Base-by-base conservation (phyloP, 495 filamentous ascomycete genomes). In the Cryomyces antarcticus region DNA sequence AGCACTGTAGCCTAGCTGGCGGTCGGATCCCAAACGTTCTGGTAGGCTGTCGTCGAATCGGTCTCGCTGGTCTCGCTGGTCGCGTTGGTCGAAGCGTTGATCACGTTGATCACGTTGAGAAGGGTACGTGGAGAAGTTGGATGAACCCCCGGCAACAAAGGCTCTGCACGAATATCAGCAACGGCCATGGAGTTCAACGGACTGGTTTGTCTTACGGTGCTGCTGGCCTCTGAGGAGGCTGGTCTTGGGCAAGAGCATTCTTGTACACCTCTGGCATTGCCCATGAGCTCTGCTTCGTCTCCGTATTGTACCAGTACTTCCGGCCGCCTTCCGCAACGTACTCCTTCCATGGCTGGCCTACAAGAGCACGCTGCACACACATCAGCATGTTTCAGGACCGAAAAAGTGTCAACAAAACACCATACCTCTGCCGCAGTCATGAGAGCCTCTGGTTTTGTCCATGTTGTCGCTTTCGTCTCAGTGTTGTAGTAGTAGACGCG, bases 401-500 rank as follows among this genome's bases (percentile, higher is more conserved):
- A 12, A 3, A 35, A 24, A 24, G 1, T 24, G 17, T 24, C 17
- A 24, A 24, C 33, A 36, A 36, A 36, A 39, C 39, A 38, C 62
- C 71, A 49, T 61, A 93, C 87, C 75, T 94, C 87, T 28, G 78
- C 76, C 7, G 73, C 73, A 1, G 72, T 82, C 86, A 93, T 89
- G 59, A 95, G 58, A 35, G 88, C 92, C 48, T 75, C 68, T 13
- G 89, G 89, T 61, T 94, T 95, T 34, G 74, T 77, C 89, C 89
- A 97, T 73, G 86, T 80, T 30, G 88, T 95, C 30, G 67, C 78
- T 54, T 89, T 87, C 4, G 85, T 93, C 47, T 77, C 63, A 4
- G 73, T 62, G 60, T 96, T 93, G 64, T 85, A 93, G 56, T 93
- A 97, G 62, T 97, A 97, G n/a, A 76, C 65, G 41, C 83, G 72